Evolutionary conservation across 192 early-diverging fungal species (phyloP), one percentile per base, ranked within the genome.

Genomic region (Coemansia sp.): DNA sequence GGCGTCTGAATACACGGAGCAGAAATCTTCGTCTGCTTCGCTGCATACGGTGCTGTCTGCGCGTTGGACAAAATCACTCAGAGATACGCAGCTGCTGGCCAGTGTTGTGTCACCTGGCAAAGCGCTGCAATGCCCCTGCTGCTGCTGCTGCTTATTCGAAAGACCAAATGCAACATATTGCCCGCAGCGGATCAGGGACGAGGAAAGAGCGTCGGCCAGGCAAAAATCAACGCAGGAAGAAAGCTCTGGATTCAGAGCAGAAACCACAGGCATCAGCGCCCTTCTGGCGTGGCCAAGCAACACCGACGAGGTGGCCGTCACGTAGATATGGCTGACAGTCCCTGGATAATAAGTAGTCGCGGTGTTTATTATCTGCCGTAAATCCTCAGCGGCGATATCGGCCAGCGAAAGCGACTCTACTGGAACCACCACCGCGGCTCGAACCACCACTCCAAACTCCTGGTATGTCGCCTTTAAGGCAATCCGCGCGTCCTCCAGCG

Each of bases 401-500:
- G 72, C 68, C 56, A 80, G 66, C 38, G 72, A 40, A 40, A 80
- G 28, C 20, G 77, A 69, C 65, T 80, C 77, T 0, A 80, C 69
- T 7, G 73, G 61, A 16, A 75, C 73, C 2, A 81, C 64, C 12
- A 75, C 61, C 0, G 78, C 78, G 0, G 64, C 78, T 25, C 29
- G 60, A 16, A 50, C 56, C 2, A 50, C 45, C 14, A 58, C 28
- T 1, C 63, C 33, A 6, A 55, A 56, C 28, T 51, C 33, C 17
- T 49, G 20, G 25, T 69, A 57, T 1, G 50, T 70, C 0, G 67
- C 42, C 64, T 75, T 75, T 5, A 81, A 65, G 12, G 70, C 70
- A 30, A 81, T 55, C 22, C 78, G 73, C 31, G 72, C 69, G 22
- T 81, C 78, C 55, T 81, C 78, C 48, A 81, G 50, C 1, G 73